Percentiles rank a stretch among this genome's conserved stretches.
phyloP scores from a whole-genome alignment of 768 basidiomycete species.

The Boletus reticulatus region DNA sequence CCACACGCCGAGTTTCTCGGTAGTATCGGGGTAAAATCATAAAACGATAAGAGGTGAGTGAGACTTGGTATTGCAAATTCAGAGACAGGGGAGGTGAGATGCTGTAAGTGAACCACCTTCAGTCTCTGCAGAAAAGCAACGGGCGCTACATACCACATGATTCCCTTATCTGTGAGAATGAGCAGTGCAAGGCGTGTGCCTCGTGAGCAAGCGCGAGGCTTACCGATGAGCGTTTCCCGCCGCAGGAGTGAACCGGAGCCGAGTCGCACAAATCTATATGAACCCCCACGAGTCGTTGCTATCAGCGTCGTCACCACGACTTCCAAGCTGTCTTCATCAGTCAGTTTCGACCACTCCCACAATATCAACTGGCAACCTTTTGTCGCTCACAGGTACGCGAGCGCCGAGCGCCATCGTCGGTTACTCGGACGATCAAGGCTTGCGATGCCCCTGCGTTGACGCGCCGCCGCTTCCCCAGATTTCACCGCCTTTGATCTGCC shows the following conservation, averaged over 20 bases:
- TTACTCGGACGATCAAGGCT: too few relatives aligned
- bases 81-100: too few relatives aligned
- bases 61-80: too few relatives aligned
- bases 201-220: not conserved
- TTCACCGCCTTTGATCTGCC: slow-evolving; percentile 23
- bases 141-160: not conserved
- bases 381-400: slow-evolving; percentile 19
- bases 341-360: not conserved
- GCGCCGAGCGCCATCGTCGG: not conserved
- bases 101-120: not conserved
- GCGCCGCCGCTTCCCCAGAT: slow-evolving; percentile 5
- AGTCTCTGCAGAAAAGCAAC: not conserved
- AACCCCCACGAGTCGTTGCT: not conserved
- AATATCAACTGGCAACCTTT: slow-evolving; percentile 6
- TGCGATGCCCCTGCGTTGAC: too few relatives aligned
- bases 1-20: too few relatives aligned
- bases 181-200: not conserved
- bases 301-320: too few relatives aligned
- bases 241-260: slow-evolving; percentile 11
- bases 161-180: slow-evolving; percentile 1
- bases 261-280: slow-evolving; percentile 6
- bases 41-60: too few relatives aligned
- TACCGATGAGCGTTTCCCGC: not conserved
- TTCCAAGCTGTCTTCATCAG: not conserved
- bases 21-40: too few relatives aligned